These are phyloP conservation scores for Liriodendron chinense DNA, from an alignment of 164 flowering plant species.

Conservation along the genomic window DNA sequence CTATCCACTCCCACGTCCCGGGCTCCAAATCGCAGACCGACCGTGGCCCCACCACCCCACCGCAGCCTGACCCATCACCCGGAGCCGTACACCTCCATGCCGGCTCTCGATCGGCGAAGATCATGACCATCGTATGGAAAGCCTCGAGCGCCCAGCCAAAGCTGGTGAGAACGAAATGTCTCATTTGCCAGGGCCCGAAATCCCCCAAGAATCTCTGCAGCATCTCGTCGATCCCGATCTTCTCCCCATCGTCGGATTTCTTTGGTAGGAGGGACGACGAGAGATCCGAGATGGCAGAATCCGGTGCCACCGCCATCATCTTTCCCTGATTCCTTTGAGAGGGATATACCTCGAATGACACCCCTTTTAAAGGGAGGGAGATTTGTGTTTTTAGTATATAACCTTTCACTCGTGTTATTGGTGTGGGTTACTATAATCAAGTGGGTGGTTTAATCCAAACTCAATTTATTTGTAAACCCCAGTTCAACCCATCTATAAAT, in stretches of 20 bases:
- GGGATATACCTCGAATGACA: no score
- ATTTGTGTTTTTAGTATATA: no score
- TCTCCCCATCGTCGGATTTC: conserved; percentile 18
- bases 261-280: conserved; percentile 14
- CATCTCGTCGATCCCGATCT: conserved; percentile 76
- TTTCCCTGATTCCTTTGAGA: no score
- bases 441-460: no score
- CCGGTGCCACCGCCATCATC: no score
- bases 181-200: conserved; percentile 78
- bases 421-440: no score
- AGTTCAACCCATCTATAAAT: no score
- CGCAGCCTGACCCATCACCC: background rate
- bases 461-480: no score
- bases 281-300: conserved; percentile 11
- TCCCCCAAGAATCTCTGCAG: conserved; percentile 67
- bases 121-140: conserved; percentile 93
- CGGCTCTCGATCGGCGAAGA: conserved; percentile 91
- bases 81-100: conserved; percentile 43
- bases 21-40: conserved; percentile 50
- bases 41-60: background rate
- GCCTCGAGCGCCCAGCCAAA: conserved; percentile 91
- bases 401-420: no score
- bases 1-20: conserved; percentile 86
- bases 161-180: conserved; percentile 75
- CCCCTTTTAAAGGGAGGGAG: no score